Evolutionary conservation across 495 filamentous ascomycete genomes (phyloP).

Genomic region (Annulohypoxylon maeteangense): DNA sequence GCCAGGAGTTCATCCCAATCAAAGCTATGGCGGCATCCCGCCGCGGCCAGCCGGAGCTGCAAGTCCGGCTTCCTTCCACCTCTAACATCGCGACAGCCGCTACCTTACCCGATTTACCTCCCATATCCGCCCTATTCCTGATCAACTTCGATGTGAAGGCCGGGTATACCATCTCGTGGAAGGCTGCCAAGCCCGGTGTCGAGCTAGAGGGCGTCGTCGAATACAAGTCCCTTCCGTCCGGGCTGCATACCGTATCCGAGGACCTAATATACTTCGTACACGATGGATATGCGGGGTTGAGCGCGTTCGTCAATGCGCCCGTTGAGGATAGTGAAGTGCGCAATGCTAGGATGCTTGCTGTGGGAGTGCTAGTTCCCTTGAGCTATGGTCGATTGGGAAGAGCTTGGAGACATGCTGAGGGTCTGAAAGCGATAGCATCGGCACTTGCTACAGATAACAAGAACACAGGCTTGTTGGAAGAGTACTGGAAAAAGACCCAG

Average conservation of each 20-base stretch:
- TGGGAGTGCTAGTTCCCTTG: slow-evolving; percentile 86
- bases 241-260: slow-evolving; percentile 85
- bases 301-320: slow-evolving; percentile 89
- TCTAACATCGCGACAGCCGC: slow-evolving; percentile 40
- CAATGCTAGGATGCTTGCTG: slow-evolving; percentile 91
- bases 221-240: slow-evolving; percentile 92
- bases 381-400: slow-evolving; percentile 88
- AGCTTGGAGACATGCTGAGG: slow-evolving; percentile 86
- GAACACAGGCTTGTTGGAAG: slow-evolving; percentile 70
- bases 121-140: slow-evolving; percentile 83
- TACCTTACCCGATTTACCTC: slow-evolving; percentile 68
- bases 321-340: slow-evolving; percentile 78
- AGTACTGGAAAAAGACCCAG: slow-evolving; percentile 81
- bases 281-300: slow-evolving; percentile 84
- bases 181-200: slow-evolving; percentile 74
- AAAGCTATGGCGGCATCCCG: slow-evolving; percentile 61
- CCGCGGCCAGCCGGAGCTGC: slow-evolving; percentile 62
- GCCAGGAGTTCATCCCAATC: slow-evolving; percentile 3
- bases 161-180: slow-evolving; percentile 89
- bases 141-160: slow-evolving; percentile 88
- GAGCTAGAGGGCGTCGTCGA: slow-evolving; percentile 90
- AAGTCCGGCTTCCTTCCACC: slow-evolving; percentile 53
- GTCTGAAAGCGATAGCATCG: slow-evolving; percentile 78
- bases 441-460: slow-evolving; percentile 63
- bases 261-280: slow-evolving; percentile 96